Conservation (phyloP, 768 basidiomycete genomes). For the Trametes cinnabarina region DNA sequence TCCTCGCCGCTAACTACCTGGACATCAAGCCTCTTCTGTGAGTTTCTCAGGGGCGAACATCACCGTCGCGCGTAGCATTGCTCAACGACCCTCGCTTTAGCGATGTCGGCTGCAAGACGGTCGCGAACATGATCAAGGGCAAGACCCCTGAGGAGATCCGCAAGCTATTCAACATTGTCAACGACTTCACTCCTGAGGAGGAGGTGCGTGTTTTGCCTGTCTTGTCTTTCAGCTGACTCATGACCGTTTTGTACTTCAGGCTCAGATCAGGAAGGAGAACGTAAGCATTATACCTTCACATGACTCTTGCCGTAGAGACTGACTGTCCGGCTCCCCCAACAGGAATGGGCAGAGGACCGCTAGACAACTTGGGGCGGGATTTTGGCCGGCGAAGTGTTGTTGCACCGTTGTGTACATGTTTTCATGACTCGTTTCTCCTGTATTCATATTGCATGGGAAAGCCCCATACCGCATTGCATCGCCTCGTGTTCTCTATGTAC, state of each 20-base stretch:
- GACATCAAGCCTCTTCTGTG: conserved; percentile 98
- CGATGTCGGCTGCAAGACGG: conserved; percentile 97
- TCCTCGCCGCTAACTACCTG: conserved; percentile 98
- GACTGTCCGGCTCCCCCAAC: conserved; percentile 29
- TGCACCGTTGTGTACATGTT: conserved; percentile 23
- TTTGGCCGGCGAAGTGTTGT: conserved; percentile 10
- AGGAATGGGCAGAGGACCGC: conserved; percentile 96
- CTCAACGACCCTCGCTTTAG: conserved; percentile 41
- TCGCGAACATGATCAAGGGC: conserved; percentile 99
- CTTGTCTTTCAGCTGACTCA: conserved; percentile 10
- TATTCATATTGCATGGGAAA: conserved; percentile 15
- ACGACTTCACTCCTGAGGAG: conserved; percentile 98
- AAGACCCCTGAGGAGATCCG: conserved; percentile 99
- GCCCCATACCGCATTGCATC: not conserved
- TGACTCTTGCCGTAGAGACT: not conserved
- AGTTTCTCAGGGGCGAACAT: conserved; percentile 31
- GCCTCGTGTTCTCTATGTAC: not conserved
- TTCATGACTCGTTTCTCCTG: conserved; percentile 11
- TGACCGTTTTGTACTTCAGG: conserved; percentile 42
- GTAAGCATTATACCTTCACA: conserved; percentile 46
- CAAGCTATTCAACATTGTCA: conserved; percentile 96
- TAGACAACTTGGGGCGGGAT: conserved; percentile 32
- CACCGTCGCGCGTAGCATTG: conserved; percentile 1
- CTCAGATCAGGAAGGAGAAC: conserved; percentile 99
- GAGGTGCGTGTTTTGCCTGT: conserved; percentile 57